These are phyloP conservation scores for Aphanomyces euteiches DNA, from an alignment of 352 stramenopile species.

Conservation along the genomic window DNA sequence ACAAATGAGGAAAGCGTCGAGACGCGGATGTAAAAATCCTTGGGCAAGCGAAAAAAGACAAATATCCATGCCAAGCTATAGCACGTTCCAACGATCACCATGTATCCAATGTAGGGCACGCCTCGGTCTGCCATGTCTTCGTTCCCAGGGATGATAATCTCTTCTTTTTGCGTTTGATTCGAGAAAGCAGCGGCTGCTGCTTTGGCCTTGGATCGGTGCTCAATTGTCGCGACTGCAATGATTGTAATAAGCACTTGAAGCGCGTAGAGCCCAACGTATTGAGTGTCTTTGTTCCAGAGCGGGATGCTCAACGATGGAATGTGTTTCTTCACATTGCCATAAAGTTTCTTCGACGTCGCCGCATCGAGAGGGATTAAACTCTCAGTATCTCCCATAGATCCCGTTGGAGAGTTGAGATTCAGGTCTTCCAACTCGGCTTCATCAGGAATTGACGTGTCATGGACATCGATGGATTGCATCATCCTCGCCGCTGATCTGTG, in stretches of 20 bases:
- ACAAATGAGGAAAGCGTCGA: slow-evolving; percentile 26
- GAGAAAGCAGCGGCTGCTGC: background rate
- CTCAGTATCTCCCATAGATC: background rate
- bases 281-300: slow-evolving; percentile 25
- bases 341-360: background rate
- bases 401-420: slow-evolving; percentile 11
- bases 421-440: slow-evolving; percentile 29
- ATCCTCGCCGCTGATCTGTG: background rate
- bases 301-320: slow-evolving; percentile 5
- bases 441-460: slow-evolving; percentile 20
- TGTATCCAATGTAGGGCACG: slow-evolving; percentile 23
- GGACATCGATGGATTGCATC: slow-evolving; percentile 16
- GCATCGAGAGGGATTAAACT: slow-evolving; percentile 23
- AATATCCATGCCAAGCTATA: slow-evolving; percentile 20
- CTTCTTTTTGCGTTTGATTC: background rate
- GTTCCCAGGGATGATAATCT: background rate
- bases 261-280: slow-evolving; percentile 16
- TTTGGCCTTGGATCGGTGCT: slow-evolving; percentile 1
- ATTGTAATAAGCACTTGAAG: slow-evolving; percentile 26
- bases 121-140: slow-evolving; percentile 8
- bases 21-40: slow-evolving; percentile 24
- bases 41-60: slow-evolving; percentile 24
- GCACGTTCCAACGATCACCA: slow-evolving; percentile 26
- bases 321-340: slow-evolving; percentile 24
- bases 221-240: slow-evolving; percentile 13